Conservation (phyloP, 495 filamentous ascomycete genomes). For the Aspergillus biplanus region DNA sequence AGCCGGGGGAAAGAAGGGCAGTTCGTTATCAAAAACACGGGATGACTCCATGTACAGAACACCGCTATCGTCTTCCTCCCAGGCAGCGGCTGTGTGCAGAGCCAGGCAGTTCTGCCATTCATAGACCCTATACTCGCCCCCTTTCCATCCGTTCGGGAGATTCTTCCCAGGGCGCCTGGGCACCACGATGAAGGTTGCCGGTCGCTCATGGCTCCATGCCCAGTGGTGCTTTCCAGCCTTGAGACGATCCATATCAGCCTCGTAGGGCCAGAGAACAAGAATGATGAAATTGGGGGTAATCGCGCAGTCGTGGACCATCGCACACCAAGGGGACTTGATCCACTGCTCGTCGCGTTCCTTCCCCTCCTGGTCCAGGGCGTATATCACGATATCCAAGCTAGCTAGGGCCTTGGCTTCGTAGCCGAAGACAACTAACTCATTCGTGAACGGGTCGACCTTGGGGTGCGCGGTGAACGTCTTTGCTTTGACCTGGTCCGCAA, state of each 20-base stretch:
- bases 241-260: background rate
- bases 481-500: background rate
- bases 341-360: background rate
- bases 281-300: slow-evolving; percentile 1
- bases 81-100: background rate
- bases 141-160: background rate
- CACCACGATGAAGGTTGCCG: background rate
- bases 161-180: background rate
- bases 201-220: background rate
- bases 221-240: background rate
- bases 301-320: background rate
- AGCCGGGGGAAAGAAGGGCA: background rate
- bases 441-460: slow-evolving; percentile 5
- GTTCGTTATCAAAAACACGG: background rate
- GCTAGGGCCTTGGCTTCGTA: background rate
- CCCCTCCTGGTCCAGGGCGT: background rate
- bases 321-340: background rate
- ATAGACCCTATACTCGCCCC: background rate
- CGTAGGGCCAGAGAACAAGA: background rate
- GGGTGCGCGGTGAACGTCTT: slow-evolving; percentile 14
- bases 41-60: background rate
- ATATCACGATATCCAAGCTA: background rate
- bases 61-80: background rate
- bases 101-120: background rate
- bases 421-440: slow-evolving; percentile 6